phyloP scores from a whole-genome alignment of 441 rosid genomes.

The Syzygium syzygioides region DNA sequence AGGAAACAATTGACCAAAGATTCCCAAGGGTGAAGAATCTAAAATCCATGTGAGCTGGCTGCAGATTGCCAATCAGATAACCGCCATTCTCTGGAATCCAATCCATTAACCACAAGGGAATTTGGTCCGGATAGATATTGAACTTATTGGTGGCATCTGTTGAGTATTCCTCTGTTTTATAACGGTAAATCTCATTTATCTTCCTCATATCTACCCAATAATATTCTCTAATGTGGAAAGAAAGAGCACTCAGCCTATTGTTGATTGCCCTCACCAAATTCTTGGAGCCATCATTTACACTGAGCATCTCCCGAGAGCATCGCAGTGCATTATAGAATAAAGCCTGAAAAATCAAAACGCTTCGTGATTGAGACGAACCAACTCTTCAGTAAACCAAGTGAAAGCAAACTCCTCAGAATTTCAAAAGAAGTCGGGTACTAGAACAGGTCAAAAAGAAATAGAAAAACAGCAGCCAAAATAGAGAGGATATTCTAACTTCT shows the following conservation, averaged over 20 bases:
- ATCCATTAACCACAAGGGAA: slow-evolving; percentile 15
- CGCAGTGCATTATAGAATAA: slow-evolving; percentile 12
- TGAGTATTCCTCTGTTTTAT: slow-evolving; percentile 17
- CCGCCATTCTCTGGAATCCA: slow-evolving; percentile 14
- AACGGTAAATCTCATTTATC: slow-evolving; percentile 14
- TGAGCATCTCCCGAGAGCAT: slow-evolving; percentile 13
- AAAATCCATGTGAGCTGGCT: slow-evolving; percentile 18
- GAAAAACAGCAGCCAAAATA: neutral
- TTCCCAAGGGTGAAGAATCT: slow-evolving; percentile 16
- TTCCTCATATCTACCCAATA: slow-evolving; percentile 16
- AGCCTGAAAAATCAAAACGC: slow-evolving; percentile 1
- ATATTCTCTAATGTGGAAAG: slow-evolving; percentile 16
- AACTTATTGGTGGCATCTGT: slow-evolving; percentile 14
- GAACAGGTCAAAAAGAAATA: neutral
- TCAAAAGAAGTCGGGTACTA: neutral
- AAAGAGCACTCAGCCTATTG: slow-evolving; percentile 14
- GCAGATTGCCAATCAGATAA: slow-evolving; percentile 11
- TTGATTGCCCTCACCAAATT: slow-evolving; percentile 12
- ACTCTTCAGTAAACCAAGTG: neutral
- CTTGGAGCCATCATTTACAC: slow-evolving; percentile 9
- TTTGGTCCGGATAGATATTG: slow-evolving; percentile 14
- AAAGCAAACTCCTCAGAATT: neutral
- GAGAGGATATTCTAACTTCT: neutral
- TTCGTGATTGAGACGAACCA: neutral
- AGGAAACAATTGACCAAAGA: slow-evolving; percentile 13